Evolutionary conservation across 352 stramenopile genomes (phyloP), one percentile per base, ranked within the genome.

Genomic region (Phytophthora cactorum): DNA sequence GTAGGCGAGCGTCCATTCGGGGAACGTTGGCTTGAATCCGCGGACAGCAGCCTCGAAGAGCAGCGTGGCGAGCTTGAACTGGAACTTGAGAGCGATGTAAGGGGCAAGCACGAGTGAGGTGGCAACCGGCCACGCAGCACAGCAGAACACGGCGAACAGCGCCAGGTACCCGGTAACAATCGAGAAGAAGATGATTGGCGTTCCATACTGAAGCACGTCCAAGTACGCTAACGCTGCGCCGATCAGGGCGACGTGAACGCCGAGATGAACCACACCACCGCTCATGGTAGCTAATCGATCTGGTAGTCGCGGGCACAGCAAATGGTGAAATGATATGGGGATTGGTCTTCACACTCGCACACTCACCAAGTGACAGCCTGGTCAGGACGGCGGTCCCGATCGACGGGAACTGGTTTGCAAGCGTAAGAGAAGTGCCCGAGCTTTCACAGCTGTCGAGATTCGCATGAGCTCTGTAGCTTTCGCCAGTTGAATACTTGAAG

Each of bases 1-100:
- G 39, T 82, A 79, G 32, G 59, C 11, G 25, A 85, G 53, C 12
- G 74, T 78, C 77, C 77, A 85, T 31, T 77, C 52, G 5, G 72
- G 72, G 27, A 68, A 75, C 2, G 68, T 57, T 2, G 77, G 71
- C 15, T 67, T 66, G 52, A 74, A 77, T 51, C 75, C 64, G 4
- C 70, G 55, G 8, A 12, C 46, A 4, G 66, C 53, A 56, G 41
- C 53, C 6, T 59, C 34, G 31, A 53, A 27, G 4, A 77, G 25
- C 27, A 72, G 51, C 25, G 65, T 68, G 15, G 59, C 5, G 49
- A 77, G 50, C 54, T 72, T 74, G 55, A 58, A 45, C 36, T 77
- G 65, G 12, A 77, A 28, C 44, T 71, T 71, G 59, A 77, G 29
- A 15, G 65, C 67, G 32, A 74, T 64, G 65, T 68, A 68, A 47